Percentiles rank a stretch among this genome's conserved stretches.
Conservation (phyloP, 2,329 filamentous ascomycete genomes). For the Endoconidiophora laricicola region DNA sequence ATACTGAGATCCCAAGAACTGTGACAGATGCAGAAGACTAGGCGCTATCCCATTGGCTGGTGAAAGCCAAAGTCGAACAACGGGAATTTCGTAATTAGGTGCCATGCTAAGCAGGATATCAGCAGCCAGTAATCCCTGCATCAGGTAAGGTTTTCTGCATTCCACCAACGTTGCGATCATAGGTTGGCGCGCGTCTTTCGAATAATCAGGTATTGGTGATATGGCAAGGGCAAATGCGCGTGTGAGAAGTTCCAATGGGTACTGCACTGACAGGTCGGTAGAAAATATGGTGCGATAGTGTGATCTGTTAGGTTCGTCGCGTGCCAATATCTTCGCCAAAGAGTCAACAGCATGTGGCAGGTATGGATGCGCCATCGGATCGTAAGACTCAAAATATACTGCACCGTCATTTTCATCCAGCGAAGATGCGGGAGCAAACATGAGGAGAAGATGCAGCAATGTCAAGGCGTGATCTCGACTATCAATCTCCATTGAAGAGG, state of each 20-base stretch:
- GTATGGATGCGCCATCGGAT: slow-evolving; percentile 69
- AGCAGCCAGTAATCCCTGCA: slow-evolving; percentile 80
- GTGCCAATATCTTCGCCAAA: slow-evolving; percentile 75
- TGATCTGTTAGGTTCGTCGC: slow-evolving; percentile 81
- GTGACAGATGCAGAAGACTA: slow-evolving; percentile 60
- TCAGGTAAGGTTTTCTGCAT: slow-evolving; percentile 70
- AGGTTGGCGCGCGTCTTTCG: slow-evolving; percentile 35
- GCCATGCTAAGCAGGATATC: slow-evolving; percentile 71
- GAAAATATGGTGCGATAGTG: slow-evolving; percentile 72
- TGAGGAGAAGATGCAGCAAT: slow-evolving; percentile 72
- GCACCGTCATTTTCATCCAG: slow-evolving; percentile 38
- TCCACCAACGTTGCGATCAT: slow-evolving; percentile 55
- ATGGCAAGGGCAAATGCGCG: slow-evolving; percentile 76
- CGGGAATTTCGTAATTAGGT: slow-evolving; percentile 49
- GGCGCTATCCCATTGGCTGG: slow-evolving; percentile 72
- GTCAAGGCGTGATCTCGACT: slow-evolving; percentile 76
- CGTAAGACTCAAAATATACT: slow-evolving; percentile 58
- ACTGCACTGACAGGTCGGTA: slow-evolving; percentile 45
- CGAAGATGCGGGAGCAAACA: slow-evolving; percentile 68
- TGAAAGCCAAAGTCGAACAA: slow-evolving; percentile 67
- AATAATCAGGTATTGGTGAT: slow-evolving; percentile 60
- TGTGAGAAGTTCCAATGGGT: slow-evolving; percentile 66
- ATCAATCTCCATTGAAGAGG: slow-evolving; percentile 63
- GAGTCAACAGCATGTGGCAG: slow-evolving; percentile 80
- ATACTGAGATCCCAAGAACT: slow-evolving; percentile 50